These are phyloP conservation scores for Rosa lucieae DNA, from an alignment of 306 rosid species.

Conservation along the genomic window DNA sequence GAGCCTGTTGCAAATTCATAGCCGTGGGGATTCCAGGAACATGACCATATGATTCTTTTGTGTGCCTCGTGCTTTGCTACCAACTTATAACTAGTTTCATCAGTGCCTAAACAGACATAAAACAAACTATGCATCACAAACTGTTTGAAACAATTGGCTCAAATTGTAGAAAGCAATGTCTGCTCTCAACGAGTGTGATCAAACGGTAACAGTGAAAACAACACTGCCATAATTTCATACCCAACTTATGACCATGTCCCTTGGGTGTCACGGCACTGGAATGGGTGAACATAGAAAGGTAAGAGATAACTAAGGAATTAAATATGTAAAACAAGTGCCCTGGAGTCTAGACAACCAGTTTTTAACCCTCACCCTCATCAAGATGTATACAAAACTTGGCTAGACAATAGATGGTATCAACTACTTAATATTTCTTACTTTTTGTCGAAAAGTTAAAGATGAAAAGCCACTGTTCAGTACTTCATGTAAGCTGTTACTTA, in stretches of 20 bases:
- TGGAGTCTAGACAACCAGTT: background rate
- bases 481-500: no score
- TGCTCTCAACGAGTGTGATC: background rate
- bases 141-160: background rate
- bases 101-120: constrained; percentile 47
- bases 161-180: background rate
- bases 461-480: no score
- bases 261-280: background rate
- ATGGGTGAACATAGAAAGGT: background rate
- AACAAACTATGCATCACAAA: background rate
- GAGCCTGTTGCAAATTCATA: constrained; percentile 95
- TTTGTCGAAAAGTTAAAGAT: background rate
- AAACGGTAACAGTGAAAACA: background rate
- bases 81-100: constrained; percentile 54
- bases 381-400: background rate
- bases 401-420: background rate
- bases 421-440: background rate
- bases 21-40: constrained; percentile 90
- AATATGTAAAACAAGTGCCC: background rate
- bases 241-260: background rate
- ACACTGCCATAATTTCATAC: background rate
- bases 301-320: background rate
- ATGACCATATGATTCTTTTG: constrained; percentile 95
- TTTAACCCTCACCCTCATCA: background rate
- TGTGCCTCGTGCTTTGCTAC: constrained; percentile 82